Percentiles rank a stretch among this genome's conserved stretches.
These are phyloP conservation scores for Apodospora peruviana DNA, from an alignment of 495 filamentous ascomycete species.

Conservation along the genomic window DNA sequence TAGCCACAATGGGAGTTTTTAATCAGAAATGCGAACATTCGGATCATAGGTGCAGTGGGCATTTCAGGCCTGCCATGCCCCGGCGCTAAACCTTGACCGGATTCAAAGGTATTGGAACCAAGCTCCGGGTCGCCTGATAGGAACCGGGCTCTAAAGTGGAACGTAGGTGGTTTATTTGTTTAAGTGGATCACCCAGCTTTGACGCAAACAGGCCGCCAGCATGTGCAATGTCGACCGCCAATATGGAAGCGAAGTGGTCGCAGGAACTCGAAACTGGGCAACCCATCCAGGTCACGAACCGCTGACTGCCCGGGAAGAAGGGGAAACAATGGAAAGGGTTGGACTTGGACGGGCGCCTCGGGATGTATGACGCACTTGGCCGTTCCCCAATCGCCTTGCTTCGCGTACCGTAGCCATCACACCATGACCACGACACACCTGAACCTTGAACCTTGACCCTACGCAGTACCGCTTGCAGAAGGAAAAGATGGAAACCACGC, in stretches of 20 bases:
- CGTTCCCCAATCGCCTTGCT: background rate
- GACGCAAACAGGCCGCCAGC: background rate
- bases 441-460: background rate
- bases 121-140: too few species aligned
- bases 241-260: background rate
- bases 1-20: background rate
- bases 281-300: too few species aligned
- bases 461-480: background rate
- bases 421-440: background rate
- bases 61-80: too few species aligned
- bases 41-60: too few species aligned
- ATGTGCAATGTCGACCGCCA: background rate
- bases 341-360: background rate
- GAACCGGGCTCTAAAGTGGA: too few species aligned
- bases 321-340: too few species aligned
- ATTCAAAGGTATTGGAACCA: too few species aligned
- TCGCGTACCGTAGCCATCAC: background rate
- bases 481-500: background rate
- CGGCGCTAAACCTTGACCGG: too few species aligned
- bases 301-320: too few species aligned
- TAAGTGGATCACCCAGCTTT: background rate
- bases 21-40: background rate
- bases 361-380: slow-evolving; percentile 12
- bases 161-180: background rate
- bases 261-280: background rate